phyloP scores from a whole-genome alignment of 2,329 filamentous ascomycete genomes.

The Fusarium secorum region DNA sequence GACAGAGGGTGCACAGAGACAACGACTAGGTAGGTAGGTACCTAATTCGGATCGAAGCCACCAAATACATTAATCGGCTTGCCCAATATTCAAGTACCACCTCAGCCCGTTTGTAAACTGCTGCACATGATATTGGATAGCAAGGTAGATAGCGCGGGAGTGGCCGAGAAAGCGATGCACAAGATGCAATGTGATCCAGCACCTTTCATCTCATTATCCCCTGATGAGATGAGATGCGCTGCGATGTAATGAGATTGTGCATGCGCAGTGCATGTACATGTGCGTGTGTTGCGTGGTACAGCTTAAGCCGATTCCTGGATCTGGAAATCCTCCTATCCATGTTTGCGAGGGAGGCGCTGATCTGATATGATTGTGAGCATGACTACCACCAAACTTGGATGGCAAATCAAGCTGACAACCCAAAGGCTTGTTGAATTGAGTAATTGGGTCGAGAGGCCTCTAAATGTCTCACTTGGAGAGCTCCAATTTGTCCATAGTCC shows the following conservation, averaged over 20 bases:
- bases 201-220: conserved; percentile 19
- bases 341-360: conserved; percentile 5
- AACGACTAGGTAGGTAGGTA: not conserved
- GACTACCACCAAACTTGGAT: not conserved
- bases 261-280: not conserved
- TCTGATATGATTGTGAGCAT: not conserved
- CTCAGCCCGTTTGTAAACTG: conserved; percentile 26
- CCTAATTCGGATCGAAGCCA: conserved; percentile 2
- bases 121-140: conserved; percentile 8
- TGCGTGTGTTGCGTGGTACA: conserved; percentile 36
- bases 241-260: conserved; percentile 3
- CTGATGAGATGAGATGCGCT: not conserved
- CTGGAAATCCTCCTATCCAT: conserved; percentile 27
- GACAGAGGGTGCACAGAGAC: conserved; percentile 18
- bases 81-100: conserved; percentile 12
- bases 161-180: conserved; percentile 35
- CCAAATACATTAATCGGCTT: conserved; percentile 2
- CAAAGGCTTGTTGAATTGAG: conserved; percentile 20
- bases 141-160: conserved; percentile 30
- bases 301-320: conserved; percentile 31
- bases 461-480: conserved; percentile 34
- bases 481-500: conserved; percentile 35
- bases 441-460: conserved; percentile 22
- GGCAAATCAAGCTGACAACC: conserved; percentile 12
- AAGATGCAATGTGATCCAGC: conserved; percentile 37